Evolutionary conservation across 2,329 filamentous ascomycete species (phyloP), one percentile per base, ranked within the genome.

Genomic region (Penicillium sumatraense): DNA sequence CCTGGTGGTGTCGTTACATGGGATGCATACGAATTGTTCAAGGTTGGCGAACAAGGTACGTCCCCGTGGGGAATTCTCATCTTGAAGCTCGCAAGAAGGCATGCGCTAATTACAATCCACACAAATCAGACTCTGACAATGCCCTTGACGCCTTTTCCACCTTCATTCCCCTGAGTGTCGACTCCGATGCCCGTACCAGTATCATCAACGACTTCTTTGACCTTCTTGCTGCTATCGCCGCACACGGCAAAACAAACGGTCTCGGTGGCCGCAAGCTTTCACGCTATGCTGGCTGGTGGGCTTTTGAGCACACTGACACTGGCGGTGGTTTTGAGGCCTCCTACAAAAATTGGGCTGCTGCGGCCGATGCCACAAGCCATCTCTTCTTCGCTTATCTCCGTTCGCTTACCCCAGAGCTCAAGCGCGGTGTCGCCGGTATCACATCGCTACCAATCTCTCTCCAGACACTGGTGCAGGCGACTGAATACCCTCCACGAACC

Each of bases 141-240:
- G 93, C 93, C 51, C 86, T 90, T 66, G 91, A 98, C 75, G 91
- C 95, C 0, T 99, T 99, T 78, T 89, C 91, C 56, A 97, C 93
- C 0, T 99, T 99, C 70, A 93, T 99, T 57, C 95, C 95, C 0
- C 83, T 99, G 51, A 96, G 92, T 70, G 90, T 96, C 26, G 93
- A 96, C 57, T 96, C 91, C 16, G 87, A 90, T 56, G 86, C 92
- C 24, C 88, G 91, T 49, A 89, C 89, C 46, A 88, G 87, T 67
- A 97, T 99, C 69, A 93, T 97, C 54, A 93, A 96, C 68, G 90
- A 96, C 76, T 98, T 96, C 76, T 99, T 98, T 75, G 93, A 98
- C 66, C 85, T 99, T 0, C 78, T 99, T 41, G 87, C 93, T 3
- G 91, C 93, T 7, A 86, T 97, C 65, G 93, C 95, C 29, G 95